A percentile compares a stretch with the other conserved stretches of the same genome.
These are phyloP conservation scores for Arabis hirsuta DNA, from an alignment of 345 rosid species.

Conservation along the genomic window DNA sequence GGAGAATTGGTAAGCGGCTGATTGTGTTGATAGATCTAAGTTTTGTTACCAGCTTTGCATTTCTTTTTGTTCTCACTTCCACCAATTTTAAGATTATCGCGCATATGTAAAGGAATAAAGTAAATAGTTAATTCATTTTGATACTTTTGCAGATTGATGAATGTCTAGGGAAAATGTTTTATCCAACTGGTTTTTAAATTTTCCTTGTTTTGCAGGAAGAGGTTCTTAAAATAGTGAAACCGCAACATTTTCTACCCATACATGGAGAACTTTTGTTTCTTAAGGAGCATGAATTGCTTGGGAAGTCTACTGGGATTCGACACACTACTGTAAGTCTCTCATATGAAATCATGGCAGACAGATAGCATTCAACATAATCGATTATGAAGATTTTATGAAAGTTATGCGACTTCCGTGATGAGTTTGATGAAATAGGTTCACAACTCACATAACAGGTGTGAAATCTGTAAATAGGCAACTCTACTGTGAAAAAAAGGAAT, in stretches of 20 bases:
- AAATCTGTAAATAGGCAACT: neutral
- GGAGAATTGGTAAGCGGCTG: constrained; percentile 76
- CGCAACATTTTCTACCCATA: constrained; percentile 95
- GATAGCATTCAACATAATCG: constrained; percentile 3
- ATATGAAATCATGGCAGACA: constrained; percentile 9
- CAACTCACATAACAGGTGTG: no score
- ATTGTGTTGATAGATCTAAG: constrained; percentile 3
- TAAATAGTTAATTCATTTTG: neutral
- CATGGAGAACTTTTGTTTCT: constrained; percentile 98
- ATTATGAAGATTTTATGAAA: neutral
- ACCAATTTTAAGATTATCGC: neutral
- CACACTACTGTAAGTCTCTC: constrained; percentile 83
- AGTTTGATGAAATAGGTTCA: neutral
- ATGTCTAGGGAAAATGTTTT: neutral
- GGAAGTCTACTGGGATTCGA: constrained; percentile 88
- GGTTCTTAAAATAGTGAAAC: constrained; percentile 92
- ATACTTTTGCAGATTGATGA: neutral
- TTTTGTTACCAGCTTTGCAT: constrained; percentile 18
- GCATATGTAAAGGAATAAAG: neutral
- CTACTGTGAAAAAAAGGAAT: neutral
- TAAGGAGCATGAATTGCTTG: constrained; percentile 96
- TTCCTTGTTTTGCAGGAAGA: constrained; percentile 70
- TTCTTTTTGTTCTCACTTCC: constrained; percentile 6
- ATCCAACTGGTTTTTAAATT: constrained; percentile 17
- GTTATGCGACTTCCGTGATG: constrained; percentile 1